Evolutionary conservation across 2,329 filamentous ascomycete genomes (phyloP).

Genomic region (Colletotrichum lini): DNA sequence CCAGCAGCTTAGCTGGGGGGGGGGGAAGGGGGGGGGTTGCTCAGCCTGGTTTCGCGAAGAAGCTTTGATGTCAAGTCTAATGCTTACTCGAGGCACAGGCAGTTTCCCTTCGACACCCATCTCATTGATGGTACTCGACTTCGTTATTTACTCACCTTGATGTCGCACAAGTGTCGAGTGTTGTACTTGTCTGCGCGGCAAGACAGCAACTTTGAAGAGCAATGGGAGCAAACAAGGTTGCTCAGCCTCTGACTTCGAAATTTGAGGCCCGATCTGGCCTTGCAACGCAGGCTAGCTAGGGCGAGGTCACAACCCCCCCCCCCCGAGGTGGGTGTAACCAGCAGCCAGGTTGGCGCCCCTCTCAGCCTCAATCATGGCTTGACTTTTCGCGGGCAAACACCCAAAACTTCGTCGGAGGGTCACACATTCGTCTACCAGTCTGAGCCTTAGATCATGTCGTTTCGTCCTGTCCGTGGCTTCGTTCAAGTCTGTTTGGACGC

Average conservation of each 20-base stretch:
- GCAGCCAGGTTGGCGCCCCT: constrained; percentile 18
- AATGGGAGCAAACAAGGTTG: background rate
- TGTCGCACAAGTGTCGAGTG: background rate
- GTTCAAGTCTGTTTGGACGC: background rate
- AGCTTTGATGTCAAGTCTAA: constrained; percentile 2
- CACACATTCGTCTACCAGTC: background rate
- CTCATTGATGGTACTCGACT: background rate
- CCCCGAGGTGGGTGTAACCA: constrained; percentile 4
- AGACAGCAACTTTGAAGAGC: background rate
- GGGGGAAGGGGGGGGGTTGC: background rate
- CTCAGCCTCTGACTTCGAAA: constrained; percentile 9
- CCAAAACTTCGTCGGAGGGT: background rate
- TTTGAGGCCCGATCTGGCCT: constrained; percentile 9
- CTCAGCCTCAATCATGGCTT: constrained; percentile 32
- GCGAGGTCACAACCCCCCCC: background rate
- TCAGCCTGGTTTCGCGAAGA: constrained; percentile 11
- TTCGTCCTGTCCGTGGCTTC: constrained; percentile 12
- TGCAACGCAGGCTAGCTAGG: constrained; percentile 9
- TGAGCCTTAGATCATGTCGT: background rate
- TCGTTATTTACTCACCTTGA: background rate
- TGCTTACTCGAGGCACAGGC: background rate
- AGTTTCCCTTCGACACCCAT: background rate
- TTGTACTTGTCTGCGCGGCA: no score
- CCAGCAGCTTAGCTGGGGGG: background rate
- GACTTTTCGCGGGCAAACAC: constrained; percentile 8